phyloP scores from a whole-genome alignment of 2,329 filamentous ascomycete species.

The Onygenales sp. region DNA sequence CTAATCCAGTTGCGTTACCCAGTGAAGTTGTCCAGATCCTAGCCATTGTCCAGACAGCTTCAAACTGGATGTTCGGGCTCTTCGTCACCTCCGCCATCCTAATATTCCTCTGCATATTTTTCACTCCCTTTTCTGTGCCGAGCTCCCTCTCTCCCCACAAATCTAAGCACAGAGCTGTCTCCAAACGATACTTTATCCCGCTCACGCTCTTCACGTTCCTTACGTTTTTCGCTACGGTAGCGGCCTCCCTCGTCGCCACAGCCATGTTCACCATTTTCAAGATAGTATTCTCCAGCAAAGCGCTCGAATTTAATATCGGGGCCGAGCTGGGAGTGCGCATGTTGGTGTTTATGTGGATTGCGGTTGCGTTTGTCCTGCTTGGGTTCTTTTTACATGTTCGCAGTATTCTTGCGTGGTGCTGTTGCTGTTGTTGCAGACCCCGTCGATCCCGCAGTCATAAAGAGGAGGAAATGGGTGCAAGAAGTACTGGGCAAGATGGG shows the following conservation, averaged over 20 bases:
- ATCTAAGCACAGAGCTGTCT: slow-evolving; percentile 4
- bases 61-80: slow-evolving; percentile 80
- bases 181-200: slow-evolving; percentile 43
- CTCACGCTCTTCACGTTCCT: slow-evolving; percentile 60
- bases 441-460: slow-evolving; percentile 14
- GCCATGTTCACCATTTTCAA: slow-evolving; percentile 76
- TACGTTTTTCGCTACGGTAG: slow-evolving; percentile 56
- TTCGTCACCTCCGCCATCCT: slow-evolving; percentile 66
- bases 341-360: slow-evolving; percentile 87
- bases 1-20: slow-evolving; percentile 58
- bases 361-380: slow-evolving; percentile 54
- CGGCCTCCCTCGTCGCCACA: slow-evolving; percentile 66
- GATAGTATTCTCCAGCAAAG: slow-evolving; percentile 58
- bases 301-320: slow-evolving; percentile 65
- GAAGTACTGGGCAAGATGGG: neutral
- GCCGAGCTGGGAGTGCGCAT: slow-evolving; percentile 62
- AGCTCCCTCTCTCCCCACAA: slow-evolving; percentile 27
- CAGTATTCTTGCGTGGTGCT: slow-evolving; percentile 36
- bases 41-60: slow-evolving; percentile 61
- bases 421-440: slow-evolving; percentile 54
- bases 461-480: neutral
- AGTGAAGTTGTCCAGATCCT: slow-evolving; percentile 64
- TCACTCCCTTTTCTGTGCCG: slow-evolving; percentile 45
- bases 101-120: slow-evolving; percentile 61
- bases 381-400: slow-evolving; percentile 65